These are phyloP conservation scores for Podosphaera xanthii DNA, from an alignment of 2,329 filamentous ascomycete species.

Conservation along the genomic window DNA sequence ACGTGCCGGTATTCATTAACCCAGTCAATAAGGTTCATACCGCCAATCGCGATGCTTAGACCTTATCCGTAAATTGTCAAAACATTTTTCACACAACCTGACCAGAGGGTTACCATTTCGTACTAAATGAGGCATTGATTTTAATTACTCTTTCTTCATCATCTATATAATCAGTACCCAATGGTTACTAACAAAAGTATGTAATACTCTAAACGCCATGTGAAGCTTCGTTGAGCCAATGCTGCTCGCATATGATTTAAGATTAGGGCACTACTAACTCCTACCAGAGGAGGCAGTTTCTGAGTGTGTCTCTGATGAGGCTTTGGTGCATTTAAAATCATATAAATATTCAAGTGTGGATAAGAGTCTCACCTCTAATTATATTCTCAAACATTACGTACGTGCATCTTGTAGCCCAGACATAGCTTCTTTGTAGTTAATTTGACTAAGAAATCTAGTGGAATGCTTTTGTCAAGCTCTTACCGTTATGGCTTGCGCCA, in stretches of 20 bases:
- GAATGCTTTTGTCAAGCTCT: constrained; percentile 81
- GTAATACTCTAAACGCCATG: constrained; percentile 1
- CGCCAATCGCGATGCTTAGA: too few relatives aligned
- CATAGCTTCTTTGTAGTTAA: constrained; percentile 4
- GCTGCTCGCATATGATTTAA: background rate
- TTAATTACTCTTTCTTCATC: too few relatives aligned
- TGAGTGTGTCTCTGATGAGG: constrained; percentile 70
- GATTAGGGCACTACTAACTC: background rate
- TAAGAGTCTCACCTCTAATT: constrained; percentile 79
- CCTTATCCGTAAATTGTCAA: too few relatives aligned
- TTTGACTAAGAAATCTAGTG: constrained; percentile 34
- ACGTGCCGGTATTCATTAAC: too few relatives aligned
- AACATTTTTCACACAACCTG: too few relatives aligned
- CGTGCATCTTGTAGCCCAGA: constrained; percentile 16
- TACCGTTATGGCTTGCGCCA: constrained; percentile 89
- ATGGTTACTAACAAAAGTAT: constrained; percentile 21
- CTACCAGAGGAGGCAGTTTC: constrained; percentile 30
- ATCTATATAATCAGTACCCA: constrained; percentile 1
- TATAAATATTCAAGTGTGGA: constrained; percentile 98
- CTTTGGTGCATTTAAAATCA: constrained; percentile 69
- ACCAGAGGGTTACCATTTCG: too few relatives aligned
- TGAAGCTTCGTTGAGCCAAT: background rate
- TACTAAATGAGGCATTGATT: too few relatives aligned
- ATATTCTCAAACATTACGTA: constrained; percentile 91
- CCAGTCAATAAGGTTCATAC: too few relatives aligned